Base-by-base conservation (phyloP, 176 grass and related monocot species). In the Olyra latifolia region DNA sequence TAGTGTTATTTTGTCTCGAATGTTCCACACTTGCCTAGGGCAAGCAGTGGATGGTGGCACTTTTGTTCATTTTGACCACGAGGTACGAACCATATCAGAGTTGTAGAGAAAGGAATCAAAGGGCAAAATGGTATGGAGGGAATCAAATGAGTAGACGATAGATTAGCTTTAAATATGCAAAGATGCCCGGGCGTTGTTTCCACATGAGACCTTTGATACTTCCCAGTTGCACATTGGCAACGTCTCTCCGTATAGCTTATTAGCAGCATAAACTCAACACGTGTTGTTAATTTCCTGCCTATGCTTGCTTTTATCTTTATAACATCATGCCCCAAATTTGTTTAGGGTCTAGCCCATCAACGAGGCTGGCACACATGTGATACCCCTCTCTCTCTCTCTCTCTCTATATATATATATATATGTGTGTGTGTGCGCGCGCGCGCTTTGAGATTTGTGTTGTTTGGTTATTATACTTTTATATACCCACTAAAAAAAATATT, bases 61-160 rank as follows among this genome's bases (percentile, higher is more conserved):
- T 9, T 65, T 65, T 83, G 30, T 74, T 27, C 9, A 5, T 73
- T 76, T 70, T 70, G 53, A 70, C 6, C 38, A 39, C 45, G 69
- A 10, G 1, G 2, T 77, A 10, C 3, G 2, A 41, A n/a, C 20
- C 32, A 70, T 75, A 67, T 30, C 24, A 15, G 50, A 38, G 5
- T 27, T 69, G 13, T 29, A 15, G 57, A 61, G 54, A 53, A 85
- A 71, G 69, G 55, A 62, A 62, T 23, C 8, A 25, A 68, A 58
- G 25, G 15, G 44, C 3, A 64, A 72, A 54, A 62, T 63, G 66
- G 57, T 66, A 80, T 74, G 75, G 7, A 73, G 10, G 23, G 76
- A 85, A 61, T 20, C 45, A 24, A 30, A 60, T 12, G 66, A 32
- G 52, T 35, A 45, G 39, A 35, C 19, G 12, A 76, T 10, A 1